These are phyloP conservation scores for Harringtonia lauricola DNA, from an alignment of 2,329 filamentous ascomycete species.

Conservation along the genomic window DNA sequence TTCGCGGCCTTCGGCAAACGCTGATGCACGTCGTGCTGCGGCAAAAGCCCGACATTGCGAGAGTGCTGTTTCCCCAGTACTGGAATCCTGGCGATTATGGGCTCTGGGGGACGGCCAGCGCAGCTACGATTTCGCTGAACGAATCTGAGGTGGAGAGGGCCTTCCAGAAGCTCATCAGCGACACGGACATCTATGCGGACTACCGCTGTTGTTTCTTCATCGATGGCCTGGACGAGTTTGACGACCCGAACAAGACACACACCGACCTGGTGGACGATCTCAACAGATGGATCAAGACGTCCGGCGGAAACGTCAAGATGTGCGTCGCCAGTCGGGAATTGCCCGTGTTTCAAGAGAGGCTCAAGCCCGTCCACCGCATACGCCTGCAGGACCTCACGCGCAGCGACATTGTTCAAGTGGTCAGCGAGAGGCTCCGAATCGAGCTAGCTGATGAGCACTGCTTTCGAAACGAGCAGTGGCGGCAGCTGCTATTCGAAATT, in stretches of 20 bases:
- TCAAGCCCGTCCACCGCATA: background rate
- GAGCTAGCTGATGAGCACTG: background rate
- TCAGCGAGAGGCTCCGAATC: background rate
- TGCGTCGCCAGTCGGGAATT: slow-evolving; percentile 5
- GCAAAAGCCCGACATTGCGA: background rate
- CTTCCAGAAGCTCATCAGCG: background rate
- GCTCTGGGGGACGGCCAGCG: background rate
- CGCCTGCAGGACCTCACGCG: background rate
- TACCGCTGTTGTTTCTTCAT: slow-evolving; percentile 3
- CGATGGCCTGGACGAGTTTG: slow-evolving; percentile 5
- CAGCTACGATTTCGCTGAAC: background rate
- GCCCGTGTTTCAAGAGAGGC: background rate
- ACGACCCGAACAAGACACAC: background rate
- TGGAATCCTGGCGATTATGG: background rate
- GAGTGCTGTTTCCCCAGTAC: background rate
- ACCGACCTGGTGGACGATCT: background rate
- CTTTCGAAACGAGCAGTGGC: background rate
- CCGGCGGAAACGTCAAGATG: background rate
- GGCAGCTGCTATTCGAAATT: background rate
- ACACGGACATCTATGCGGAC: background rate
- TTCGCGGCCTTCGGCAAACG: background rate
- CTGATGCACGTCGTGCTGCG: background rate
- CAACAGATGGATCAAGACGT: background rate
- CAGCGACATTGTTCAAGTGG: background rate
- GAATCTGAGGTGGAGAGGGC: background rate